Evolutionary conservation across 495 filamentous ascomycete genomes (phyloP), one percentile per base, ranked within the genome.

Genomic region (Extremus antarcticus): DNA sequence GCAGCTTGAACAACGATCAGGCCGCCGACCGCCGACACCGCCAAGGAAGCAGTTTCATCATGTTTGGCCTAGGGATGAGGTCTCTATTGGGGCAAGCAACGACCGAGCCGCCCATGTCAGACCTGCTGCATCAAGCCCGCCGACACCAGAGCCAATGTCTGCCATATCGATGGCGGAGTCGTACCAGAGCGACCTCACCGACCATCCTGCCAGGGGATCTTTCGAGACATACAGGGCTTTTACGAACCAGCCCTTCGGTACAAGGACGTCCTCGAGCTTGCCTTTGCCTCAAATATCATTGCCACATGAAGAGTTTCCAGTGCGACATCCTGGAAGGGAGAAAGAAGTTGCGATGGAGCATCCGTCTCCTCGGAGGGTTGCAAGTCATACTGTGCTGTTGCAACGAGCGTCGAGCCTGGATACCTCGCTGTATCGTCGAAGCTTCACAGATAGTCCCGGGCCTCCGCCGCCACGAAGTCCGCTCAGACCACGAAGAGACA

Each of bases 401-500:
- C 59, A 58, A 35, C 32, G 56, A 53, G 59, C 55, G 1, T 58
- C 59, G 19, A 62, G 59, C 25, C 53, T 62, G 10, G 59, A 49
- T 19, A 51, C 55, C 17, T 48, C 55, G 1, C 32, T 58, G 8
- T 55, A 62, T 23, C 59, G 55, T 16, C 50, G 56, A n/a, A 58
- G 55, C 41, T 16, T 62, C 17, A 54, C 59, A 3, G 55, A 58
- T 47, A 62, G 59, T 50, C 59, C 59, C 20, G 59, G 59, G 24
- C 59, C 59, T 17, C 59, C 56, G 20, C 59, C 59, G 7, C 55
- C 59, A 47, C 55, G 55, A 2, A 62, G 59, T 23, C 59, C 59
- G 24, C 56, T 62, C 19, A 23, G 59, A 35, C 19, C 57, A 15
- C 29, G 51, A 32, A 50, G 51, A 15, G 59, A 55, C 40, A 3